Percentiles rank a stretch among this genome's conserved stretches.
These are phyloP conservation scores for Scleroderma citrinum DNA, from an alignment of 768 basidiomycete genomes.

Conservation along the genomic window DNA sequence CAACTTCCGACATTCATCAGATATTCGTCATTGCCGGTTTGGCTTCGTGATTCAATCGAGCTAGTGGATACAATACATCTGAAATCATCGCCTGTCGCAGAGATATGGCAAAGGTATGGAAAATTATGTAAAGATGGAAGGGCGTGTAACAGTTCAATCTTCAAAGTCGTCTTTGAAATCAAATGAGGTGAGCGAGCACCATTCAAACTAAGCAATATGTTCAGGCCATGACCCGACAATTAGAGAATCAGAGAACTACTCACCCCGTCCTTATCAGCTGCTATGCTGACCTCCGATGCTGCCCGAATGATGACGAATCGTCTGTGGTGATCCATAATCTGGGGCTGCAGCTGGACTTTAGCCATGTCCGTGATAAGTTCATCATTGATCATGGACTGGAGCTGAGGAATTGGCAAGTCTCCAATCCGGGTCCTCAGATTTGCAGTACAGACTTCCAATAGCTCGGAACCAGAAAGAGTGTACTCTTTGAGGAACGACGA, in stretches of 20 bases:
- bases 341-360: constrained; percentile 57
- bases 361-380: constrained; percentile 46
- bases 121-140: too few relatives aligned
- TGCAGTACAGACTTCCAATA: constrained; percentile 37
- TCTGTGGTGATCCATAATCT: constrained; percentile 53
- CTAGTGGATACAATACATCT: too few relatives aligned
- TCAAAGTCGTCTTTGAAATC: constrained; percentile 55
- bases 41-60: too few relatives aligned
- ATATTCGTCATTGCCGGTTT: too few relatives aligned
- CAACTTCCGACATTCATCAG: too few relatives aligned
- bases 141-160: constrained; percentile 13
- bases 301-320: constrained; percentile 58
- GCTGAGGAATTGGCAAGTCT: constrained; percentile 31
- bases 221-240: constrained; percentile 3
- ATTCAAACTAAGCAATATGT: constrained; percentile 46
- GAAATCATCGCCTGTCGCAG: too few relatives aligned
- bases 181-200: constrained; percentile 40
- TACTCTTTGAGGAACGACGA: constrained; percentile 15
- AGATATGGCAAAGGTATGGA: too few relatives aligned
- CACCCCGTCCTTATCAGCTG: constrained; percentile 40
- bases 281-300: constrained; percentile 24
- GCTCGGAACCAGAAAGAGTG: constrained; percentile 26
- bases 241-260: constrained; percentile 19
- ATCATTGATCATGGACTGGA: constrained; percentile 34
- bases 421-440: constrained; percentile 14